A percentile compares a stretch with the other conserved stretches of the same genome.
Conservation (phyloP, 2,329 filamentous ascomycete genomes). For the Sporothrix globosa region DNA sequence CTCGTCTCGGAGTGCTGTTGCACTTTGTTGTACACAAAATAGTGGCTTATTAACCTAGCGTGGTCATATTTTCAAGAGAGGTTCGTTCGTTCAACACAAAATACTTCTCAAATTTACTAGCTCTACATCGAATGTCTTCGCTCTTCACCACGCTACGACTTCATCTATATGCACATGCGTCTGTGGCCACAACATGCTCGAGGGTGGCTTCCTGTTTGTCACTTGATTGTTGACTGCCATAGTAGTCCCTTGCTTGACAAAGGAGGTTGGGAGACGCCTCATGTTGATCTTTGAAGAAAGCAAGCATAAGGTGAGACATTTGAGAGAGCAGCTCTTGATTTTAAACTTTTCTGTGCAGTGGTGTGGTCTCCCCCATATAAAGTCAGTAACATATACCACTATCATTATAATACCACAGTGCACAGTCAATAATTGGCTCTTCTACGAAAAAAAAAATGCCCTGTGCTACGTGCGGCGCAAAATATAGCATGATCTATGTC, state of each 20-base stretch:
- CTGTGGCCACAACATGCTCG: not conserved
- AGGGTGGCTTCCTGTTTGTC: not conserved
- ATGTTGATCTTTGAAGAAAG: slow-evolving; percentile 1
- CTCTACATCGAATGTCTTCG: too few species aligned
- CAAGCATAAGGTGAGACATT: not conserved
- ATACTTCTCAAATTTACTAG: too few species aligned
- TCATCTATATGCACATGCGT: not conserved
- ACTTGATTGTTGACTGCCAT: not conserved
- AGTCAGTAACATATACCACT: not conserved
- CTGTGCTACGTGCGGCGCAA: slow-evolving; percentile 8
- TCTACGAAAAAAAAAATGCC: not conserved
- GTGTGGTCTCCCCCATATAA: not conserved
- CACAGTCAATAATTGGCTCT: not conserved
- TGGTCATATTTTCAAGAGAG: too few species aligned
- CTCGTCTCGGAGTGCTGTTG: too few species aligned
- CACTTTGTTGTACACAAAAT: too few species aligned
- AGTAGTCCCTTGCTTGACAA: slow-evolving; percentile 15
- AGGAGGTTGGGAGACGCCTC: not conserved
- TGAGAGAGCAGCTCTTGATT: not conserved
- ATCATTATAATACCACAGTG: not conserved
- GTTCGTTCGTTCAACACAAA: too few species aligned
- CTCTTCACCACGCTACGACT: not conserved
- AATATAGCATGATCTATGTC: not conserved
- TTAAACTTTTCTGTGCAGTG: not conserved
- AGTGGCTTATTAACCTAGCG: too few species aligned